These are phyloP conservation scores for Colletotrichum sp. DNA, from an alignment of 2,329 filamentous ascomycete species.

Conservation along the genomic window DNA sequence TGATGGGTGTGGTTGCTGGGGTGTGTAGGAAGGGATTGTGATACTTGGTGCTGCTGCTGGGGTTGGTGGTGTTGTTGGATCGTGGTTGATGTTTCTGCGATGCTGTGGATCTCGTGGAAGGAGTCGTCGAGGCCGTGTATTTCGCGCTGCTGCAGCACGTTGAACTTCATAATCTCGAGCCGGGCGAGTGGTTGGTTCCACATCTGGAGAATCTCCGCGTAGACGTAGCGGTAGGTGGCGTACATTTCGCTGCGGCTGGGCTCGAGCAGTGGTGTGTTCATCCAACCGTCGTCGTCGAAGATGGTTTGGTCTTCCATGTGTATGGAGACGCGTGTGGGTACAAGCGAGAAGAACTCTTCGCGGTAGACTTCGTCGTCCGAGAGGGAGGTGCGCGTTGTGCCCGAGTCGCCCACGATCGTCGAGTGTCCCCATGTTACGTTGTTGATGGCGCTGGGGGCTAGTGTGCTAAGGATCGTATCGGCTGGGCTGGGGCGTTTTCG, in stretches of 20 bases:
- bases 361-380: constrained; percentile 58
- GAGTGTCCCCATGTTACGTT: constrained; percentile 57
- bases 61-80: constrained; percentile 31
- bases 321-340: constrained; percentile 57
- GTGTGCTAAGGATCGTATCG: constrained; percentile 61
- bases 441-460: constrained; percentile 48
- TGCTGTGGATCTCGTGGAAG: constrained; percentile 39
- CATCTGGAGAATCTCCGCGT: constrained; percentile 72
- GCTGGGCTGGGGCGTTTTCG: constrained; percentile 66
- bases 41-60: constrained; percentile 41
- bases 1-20: constrained; percentile 20
- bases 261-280: constrained; percentile 63
- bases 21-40: constrained; percentile 27
- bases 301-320: constrained; percentile 65
- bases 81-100: constrained; percentile 35
- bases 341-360: constrained; percentile 50
- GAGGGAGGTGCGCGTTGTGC: constrained; percentile 53
- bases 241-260: constrained; percentile 53
- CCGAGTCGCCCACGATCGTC: constrained; percentile 49
- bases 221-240: constrained; percentile 66
- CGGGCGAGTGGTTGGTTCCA: constrained; percentile 68
- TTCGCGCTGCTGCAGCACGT: constrained; percentile 59
- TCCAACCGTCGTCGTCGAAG: constrained; percentile 73
- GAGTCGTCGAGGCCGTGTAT: constrained; percentile 31
- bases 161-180: constrained; percentile 73